Conservation (phyloP, 163 green algal genomes). For the Prototheca stagnorum region DNA sequence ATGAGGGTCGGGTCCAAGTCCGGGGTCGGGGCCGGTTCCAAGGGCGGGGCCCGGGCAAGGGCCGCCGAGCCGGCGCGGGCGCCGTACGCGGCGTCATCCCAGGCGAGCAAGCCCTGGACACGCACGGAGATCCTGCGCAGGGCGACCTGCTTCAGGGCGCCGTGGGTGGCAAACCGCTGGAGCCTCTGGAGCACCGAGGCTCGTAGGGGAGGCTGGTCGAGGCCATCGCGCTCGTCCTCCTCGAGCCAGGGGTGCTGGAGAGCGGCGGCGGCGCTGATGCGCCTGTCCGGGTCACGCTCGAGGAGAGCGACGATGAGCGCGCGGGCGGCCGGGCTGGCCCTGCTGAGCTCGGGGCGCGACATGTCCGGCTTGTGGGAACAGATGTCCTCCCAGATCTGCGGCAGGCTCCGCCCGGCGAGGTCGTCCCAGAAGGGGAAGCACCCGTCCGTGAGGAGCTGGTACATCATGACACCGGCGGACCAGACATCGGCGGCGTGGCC, state of each 20-base stretch:
- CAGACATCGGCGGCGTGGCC: constrained; percentile 50
- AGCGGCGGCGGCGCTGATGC: constrained; percentile 45
- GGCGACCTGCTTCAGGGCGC: constrained; percentile 70
- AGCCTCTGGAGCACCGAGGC: constrained; percentile 67
- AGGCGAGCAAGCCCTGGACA: constrained; percentile 62
- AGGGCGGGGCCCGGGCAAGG: no score
- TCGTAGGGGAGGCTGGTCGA: constrained; percentile 30
- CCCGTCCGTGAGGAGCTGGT: constrained; percentile 39
- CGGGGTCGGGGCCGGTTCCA: no score
- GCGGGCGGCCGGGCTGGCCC: constrained; percentile 5
- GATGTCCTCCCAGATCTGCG: constrained; percentile 66
- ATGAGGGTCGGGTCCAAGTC: not conserved
- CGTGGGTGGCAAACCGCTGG: constrained; percentile 82
- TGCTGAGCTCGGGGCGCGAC: constrained; percentile 23
- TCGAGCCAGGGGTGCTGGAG: constrained; percentile 59
- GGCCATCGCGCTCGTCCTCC: not conserved
- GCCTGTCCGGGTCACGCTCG: constrained; percentile 39
- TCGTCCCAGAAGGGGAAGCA: constrained; percentile 69
- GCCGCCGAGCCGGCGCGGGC: no score
- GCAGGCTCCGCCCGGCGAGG: constrained; percentile 53
- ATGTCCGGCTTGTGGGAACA: constrained; percentile 51
- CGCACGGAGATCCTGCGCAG: not conserved
- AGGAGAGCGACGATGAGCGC: constrained; percentile 48
- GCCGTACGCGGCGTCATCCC: constrained; percentile 35
- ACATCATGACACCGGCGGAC: constrained; percentile 46